Percentiles rank a stretch among this genome's conserved stretches.
phyloP scores from a whole-genome alignment of 805 yeast species.

The Hanseniaspora lachancei region DNA sequence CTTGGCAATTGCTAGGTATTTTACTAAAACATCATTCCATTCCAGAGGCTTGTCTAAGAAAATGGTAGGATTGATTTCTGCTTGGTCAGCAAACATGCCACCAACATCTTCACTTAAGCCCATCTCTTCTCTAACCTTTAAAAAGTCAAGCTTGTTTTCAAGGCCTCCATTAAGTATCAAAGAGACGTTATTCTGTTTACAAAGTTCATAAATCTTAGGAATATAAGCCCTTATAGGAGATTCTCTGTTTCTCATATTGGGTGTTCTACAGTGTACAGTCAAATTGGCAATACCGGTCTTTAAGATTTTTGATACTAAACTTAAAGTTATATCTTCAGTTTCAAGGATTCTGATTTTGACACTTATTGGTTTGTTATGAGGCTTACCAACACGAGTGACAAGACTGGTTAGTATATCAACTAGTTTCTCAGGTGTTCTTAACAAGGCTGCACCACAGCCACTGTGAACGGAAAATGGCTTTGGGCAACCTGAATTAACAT shows the following conservation, averaged over 20 bases:
- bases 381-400: constrained; percentile 70
- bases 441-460: constrained; percentile 95
- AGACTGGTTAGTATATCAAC: constrained; percentile 53
- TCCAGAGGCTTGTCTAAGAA: constrained; percentile 37
- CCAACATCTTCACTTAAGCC: constrained; percentile 48
- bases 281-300: constrained; percentile 73
- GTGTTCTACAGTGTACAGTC: constrained; percentile 85
- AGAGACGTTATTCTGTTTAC: constrained; percentile 49
- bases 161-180: constrained; percentile 77
- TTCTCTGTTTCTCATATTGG: constrained; percentile 79
- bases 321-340: constrained; percentile 44
- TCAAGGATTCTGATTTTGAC: constrained; percentile 79
- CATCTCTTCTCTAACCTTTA: constrained; percentile 37
- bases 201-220: constrained; percentile 45
- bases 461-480: constrained; percentile 87
- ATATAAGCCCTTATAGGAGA: constrained; percentile 63
- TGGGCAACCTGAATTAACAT: constrained; percentile 93
- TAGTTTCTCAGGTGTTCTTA: constrained; percentile 67
- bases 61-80: constrained; percentile 75
- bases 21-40: constrained; percentile 44
- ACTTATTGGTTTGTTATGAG: constrained; percentile 65
- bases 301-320: constrained; percentile 43
- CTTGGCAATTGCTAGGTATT: constrained; percentile 43
- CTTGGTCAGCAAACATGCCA: constrained; percentile 86
- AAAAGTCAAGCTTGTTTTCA: constrained; percentile 39